Percentiles rank a stretch among this genome's conserved stretches.
These are phyloP conservation scores for Pharnaceum exiguum DNA, from an alignment of 148 eudicot genomes.

Conservation along the genomic window DNA sequence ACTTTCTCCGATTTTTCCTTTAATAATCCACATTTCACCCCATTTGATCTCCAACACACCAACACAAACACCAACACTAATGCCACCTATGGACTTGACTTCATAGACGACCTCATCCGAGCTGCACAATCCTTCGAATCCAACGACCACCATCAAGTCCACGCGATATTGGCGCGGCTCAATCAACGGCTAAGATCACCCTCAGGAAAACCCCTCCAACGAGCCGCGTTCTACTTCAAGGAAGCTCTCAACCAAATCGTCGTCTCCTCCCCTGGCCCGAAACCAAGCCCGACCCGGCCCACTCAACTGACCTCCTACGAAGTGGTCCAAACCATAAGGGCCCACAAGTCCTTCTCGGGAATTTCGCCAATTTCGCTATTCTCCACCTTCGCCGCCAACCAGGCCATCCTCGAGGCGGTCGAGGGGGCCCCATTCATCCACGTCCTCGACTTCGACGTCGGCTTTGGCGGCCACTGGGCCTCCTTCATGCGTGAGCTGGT, in stretches of 20 bases:
- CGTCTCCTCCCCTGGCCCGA: slow-evolving; percentile 16
- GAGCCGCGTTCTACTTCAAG: slow-evolving; percentile 87
- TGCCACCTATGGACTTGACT: slow-evolving; percentile 37
- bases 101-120: slow-evolving; percentile 69
- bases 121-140: slow-evolving; percentile 79
- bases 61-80: slow-evolving; percentile 5
- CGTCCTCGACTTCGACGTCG: slow-evolving; percentile 83
- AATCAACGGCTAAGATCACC: slow-evolving; percentile 66
- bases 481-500: slow-evolving; percentile 76
- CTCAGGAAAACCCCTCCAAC: slow-evolving; percentile 63
- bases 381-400: slow-evolving; percentile 85
- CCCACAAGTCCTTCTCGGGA: slow-evolving; percentile 58
- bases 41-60: slow-evolving; percentile 14
- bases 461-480: slow-evolving; percentile 92
- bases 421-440: slow-evolving; percentile 61
- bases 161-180: slow-evolving; percentile 72
- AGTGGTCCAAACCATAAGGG: slow-evolving; percentile 67
- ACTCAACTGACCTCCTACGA: slow-evolving; percentile 36
- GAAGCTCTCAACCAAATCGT: slow-evolving; percentile 73
- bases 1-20: slow-evolving; percentile 18
- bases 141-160: slow-evolving; percentile 51
- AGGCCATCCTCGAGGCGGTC: slow-evolving; percentile 78
- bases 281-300: slow-evolving; percentile 24
- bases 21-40: slow-evolving; percentile 13
- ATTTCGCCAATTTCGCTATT: slow-evolving; percentile 79